Conservation (phyloP, 2,329 filamentous ascomycete genomes). For the Exutisphaerella laricina region DNA sequence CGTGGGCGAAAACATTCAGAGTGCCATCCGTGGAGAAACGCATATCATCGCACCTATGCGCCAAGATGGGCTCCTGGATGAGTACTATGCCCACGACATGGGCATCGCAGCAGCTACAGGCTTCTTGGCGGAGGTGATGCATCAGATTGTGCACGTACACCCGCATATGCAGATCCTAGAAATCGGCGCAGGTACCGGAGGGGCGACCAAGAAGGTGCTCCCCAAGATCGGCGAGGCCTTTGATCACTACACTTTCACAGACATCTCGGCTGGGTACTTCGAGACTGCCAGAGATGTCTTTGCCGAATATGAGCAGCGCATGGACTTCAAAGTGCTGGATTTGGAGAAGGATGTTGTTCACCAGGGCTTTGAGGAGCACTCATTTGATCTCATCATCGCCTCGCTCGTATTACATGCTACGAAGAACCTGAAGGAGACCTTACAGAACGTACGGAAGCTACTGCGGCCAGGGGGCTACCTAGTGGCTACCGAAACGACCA, state of each 20-base stretch:
- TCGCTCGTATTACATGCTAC: slow-evolving; percentile 22
- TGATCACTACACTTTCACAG: slow-evolving; percentile 43
- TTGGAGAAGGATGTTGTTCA: slow-evolving; percentile 24
- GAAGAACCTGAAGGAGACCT: slow-evolving; percentile 7
- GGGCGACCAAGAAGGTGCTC: slow-evolving; percentile 36
- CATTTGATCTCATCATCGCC: slow-evolving; percentile 24
- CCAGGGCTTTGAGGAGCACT: slow-evolving; percentile 33
- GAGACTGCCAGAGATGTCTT: slow-evolving; percentile 32
- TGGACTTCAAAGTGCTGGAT: slow-evolving; percentile 32
- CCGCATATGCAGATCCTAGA: slow-evolving; percentile 42
- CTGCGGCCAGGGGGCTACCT: slow-evolving; percentile 23
- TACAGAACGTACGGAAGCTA: slow-evolving; percentile 19
- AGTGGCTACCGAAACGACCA: slow-evolving; percentile 14
- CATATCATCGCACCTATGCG: slow-evolving; percentile 36
- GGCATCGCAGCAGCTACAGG: background rate
- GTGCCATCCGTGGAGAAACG: slow-evolving; percentile 31
- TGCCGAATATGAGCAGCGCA: slow-evolving; percentile 18
- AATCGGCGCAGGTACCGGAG: slow-evolving; percentile 43
- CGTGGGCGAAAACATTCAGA: slow-evolving; percentile 33
- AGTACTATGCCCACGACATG: slow-evolving; percentile 30
- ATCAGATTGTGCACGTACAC: slow-evolving; percentile 33
- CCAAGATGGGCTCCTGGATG: slow-evolving; percentile 32
- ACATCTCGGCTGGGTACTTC: slow-evolving; percentile 40
- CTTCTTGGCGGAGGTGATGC: background rate
- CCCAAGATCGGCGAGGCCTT: slow-evolving; percentile 20